Conservation (phyloP, 306 rosid species). For the Glycine tomentella region DNA sequence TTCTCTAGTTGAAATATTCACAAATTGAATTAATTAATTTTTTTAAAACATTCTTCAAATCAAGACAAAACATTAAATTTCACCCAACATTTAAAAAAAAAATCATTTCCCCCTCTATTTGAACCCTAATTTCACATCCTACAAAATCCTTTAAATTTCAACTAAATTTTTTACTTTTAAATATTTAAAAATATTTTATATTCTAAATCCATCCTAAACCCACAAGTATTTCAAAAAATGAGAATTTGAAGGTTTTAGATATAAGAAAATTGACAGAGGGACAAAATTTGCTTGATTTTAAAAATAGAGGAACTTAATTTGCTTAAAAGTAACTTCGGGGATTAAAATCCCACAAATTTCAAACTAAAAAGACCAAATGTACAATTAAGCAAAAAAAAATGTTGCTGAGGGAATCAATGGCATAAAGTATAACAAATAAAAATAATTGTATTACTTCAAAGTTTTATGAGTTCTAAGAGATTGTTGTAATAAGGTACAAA, state of each 20-base stretch:
- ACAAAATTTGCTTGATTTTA: not conserved
- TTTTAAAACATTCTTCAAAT: not conserved
- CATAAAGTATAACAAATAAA: not conserved
- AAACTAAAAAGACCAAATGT: not conserved
- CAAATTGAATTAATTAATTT: not conserved
- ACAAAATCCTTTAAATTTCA: not conserved
- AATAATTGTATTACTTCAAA: not conserved
- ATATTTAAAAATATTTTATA: not conserved
- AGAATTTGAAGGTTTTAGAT: slow-evolving; percentile 1
- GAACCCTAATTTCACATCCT: too few species aligned
- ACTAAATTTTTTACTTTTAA: not conserved
- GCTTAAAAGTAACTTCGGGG: not conserved
- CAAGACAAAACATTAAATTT: not conserved
- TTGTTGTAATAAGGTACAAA: not conserved
- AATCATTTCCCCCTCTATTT: too few species aligned
- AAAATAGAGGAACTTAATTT: not conserved
- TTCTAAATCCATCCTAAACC: not conserved
- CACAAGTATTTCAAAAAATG: not conserved
- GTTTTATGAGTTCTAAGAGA: not conserved
- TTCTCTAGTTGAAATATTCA: not conserved
- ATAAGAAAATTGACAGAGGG: not conserved
- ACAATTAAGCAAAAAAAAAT: too few species aligned
- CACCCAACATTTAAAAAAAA: not conserved
- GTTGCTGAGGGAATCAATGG: too few species aligned
- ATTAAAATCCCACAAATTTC: not conserved